phyloP scores from a whole-genome alignment of 2,329 filamentous ascomycete genomes.

The Sclerotinia glacialis region DNA sequence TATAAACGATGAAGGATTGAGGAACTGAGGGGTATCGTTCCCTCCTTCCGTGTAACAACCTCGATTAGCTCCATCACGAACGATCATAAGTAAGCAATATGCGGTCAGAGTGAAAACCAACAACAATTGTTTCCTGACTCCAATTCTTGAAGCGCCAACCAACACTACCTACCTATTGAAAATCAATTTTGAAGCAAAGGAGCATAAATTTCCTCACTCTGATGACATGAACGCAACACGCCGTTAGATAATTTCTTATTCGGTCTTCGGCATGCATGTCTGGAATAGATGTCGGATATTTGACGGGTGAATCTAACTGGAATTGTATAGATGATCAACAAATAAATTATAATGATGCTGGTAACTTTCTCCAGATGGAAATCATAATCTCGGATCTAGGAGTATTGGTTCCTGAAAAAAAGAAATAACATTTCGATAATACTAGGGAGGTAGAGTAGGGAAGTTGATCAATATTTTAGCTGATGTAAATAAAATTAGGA shows the following conservation, averaged over 20 bases:
- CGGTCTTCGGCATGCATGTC: background rate
- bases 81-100: background rate
- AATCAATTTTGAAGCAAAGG: background rate
- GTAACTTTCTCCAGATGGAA: conserved; percentile 1
- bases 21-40: background rate
- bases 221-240: background rate
- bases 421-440: background rate
- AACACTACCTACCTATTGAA: background rate
- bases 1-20: background rate
- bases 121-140: background rate
- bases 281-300: background rate
- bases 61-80: background rate
- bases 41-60: background rate
- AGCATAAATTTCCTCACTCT: background rate
- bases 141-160: background rate
- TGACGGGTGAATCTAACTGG: background rate
- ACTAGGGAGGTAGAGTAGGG: background rate
- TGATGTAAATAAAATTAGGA: background rate
- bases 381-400: background rate
- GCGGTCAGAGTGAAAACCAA: background rate
- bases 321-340: background rate
- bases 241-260: background rate
- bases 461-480: background rate
- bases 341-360: background rate
- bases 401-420: background rate